Conservation (phyloP, 2,329 filamentous ascomycete species). For the Domatiomyces catenatus region DNA sequence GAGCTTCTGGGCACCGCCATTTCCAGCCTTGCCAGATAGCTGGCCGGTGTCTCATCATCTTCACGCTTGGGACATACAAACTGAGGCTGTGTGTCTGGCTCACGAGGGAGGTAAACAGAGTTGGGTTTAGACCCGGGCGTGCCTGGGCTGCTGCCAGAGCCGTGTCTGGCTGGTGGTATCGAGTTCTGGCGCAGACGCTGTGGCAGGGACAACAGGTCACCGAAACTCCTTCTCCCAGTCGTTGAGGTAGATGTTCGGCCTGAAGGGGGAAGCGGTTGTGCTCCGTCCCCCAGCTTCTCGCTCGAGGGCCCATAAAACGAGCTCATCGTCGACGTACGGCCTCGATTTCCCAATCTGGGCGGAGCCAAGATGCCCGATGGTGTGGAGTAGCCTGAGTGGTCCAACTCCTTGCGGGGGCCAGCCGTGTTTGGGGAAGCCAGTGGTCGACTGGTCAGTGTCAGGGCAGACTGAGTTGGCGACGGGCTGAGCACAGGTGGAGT, state of each 20-base stretch:
- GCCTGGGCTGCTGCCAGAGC: conserved; percentile 42
- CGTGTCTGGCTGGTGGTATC: conserved; percentile 53
- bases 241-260: conserved; percentile 68
- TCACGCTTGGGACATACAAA: conserved; percentile 59
- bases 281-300: conserved; percentile 37
- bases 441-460: conserved; percentile 34
- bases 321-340: conserved; percentile 77
- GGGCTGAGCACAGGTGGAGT: conserved; percentile 10
- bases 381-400: conserved; percentile 50
- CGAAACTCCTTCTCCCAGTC: conserved; percentile 77
- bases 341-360: conserved; percentile 45
- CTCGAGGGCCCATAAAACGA: conserved; percentile 56
- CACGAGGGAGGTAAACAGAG: conserved; percentile 61
- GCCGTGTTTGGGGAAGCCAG: conserved; percentile 28
- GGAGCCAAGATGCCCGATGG: conserved; percentile 45
- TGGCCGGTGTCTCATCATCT: conserved; percentile 78
- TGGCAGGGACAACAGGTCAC: conserved; percentile 65
- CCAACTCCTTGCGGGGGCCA: conserved; percentile 45
- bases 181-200: conserved; percentile 67
- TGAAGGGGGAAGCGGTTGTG: conserved; percentile 42
- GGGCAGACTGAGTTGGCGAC: conserved; percentile 38
- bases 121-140: conserved; percentile 70
- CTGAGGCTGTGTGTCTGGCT: conserved; percentile 33
- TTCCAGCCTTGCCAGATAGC: conserved; percentile 73
- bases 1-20: conserved; percentile 63